A percentile compares a stretch with the other conserved stretches of the same genome.
Conservation (phyloP, 2,329 filamentous ascomycete genomes). For the Cladorrhinum sp. region DNA sequence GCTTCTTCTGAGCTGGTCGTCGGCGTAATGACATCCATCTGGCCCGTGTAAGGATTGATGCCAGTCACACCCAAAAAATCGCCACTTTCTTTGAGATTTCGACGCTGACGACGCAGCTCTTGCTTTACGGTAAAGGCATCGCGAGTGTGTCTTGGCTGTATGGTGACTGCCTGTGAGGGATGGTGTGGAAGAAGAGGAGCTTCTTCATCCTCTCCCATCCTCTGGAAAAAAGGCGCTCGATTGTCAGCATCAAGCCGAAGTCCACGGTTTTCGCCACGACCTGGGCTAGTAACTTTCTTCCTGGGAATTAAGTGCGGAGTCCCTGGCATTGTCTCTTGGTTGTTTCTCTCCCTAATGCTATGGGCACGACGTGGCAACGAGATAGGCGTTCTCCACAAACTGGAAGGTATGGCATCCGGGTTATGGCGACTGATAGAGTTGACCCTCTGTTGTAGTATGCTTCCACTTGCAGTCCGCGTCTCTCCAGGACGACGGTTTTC, state of each 20-base stretch:
- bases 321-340: conserved; percentile 13
- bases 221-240: not conserved
- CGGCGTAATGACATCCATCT: conserved; percentile 50
- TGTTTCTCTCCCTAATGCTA: not conserved
- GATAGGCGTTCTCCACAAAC: conserved; percentile 3
- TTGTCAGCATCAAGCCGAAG: not conserved
- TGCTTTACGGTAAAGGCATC: conserved; percentile 34
- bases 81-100: conserved; percentile 50
- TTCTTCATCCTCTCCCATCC: not conserved
- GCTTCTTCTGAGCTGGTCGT: conserved; percentile 45
- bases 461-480: not conserved
- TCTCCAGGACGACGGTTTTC: conserved; percentile 3
- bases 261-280: not conserved
- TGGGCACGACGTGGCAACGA: not conserved
- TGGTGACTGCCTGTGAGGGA: not conserved
- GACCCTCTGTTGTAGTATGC: not conserved
- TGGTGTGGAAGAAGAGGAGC: not conserved
- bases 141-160: conserved; percentile 10
- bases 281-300: not conserved
- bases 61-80: conserved; percentile 60
- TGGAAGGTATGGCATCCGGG: conserved; percentile 1
- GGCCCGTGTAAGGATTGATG: conserved; percentile 55
- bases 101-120: conserved; percentile 40
- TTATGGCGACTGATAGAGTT: not conserved
- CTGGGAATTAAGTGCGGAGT: conserved; percentile 31